A percentile compares a stretch with the other conserved stretches of the same genome.
These are phyloP conservation scores for Candida maris DNA, from an alignment of 805 yeast genomes.

Conservation along the genomic window DNA sequence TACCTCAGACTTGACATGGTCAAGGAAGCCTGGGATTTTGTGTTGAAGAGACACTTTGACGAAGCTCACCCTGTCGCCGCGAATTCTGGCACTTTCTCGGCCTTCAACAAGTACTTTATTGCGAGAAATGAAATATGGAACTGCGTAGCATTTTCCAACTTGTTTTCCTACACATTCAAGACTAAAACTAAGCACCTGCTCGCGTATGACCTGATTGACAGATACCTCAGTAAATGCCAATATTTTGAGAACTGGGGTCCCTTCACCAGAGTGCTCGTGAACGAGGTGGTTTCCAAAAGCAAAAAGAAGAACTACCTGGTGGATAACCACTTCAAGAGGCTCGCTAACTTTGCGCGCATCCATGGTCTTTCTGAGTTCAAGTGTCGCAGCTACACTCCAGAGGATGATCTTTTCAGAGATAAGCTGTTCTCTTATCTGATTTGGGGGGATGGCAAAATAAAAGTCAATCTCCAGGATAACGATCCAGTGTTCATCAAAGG, in stretches of 20 bases:
- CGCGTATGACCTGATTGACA: constrained; percentile 17
- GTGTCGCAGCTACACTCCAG: constrained; percentile 7
- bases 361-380: constrained; percentile 22
- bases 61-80: constrained; percentile 1
- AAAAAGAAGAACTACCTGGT: constrained; percentile 9
- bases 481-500: constrained; percentile 13
- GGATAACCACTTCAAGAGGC: constrained; percentile 11
- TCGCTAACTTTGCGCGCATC: constrained; percentile 20
- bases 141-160: constrained; percentile 23
- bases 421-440: constrained; percentile 12
- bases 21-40: constrained; percentile 19
- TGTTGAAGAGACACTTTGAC: constrained; percentile 3
- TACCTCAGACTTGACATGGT: constrained; percentile 14
- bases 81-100: constrained; percentile 19
- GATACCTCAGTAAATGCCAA: constrained; percentile 15
- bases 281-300: constrained; percentile 7
- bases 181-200: constrained; percentile 11
- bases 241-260: constrained; percentile 27
- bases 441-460: constrained; percentile 18
- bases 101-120: constrained; percentile 21
- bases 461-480: constrained; percentile 12
- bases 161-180: constrained; percentile 15
- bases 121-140: constrained; percentile 18
- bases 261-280: constrained; percentile 15
- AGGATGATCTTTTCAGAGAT: constrained; percentile 13